These are phyloP conservation scores for Amanita polypyramis DNA, from an alignment of 768 basidiomycete species.

Conservation along the genomic window DNA sequence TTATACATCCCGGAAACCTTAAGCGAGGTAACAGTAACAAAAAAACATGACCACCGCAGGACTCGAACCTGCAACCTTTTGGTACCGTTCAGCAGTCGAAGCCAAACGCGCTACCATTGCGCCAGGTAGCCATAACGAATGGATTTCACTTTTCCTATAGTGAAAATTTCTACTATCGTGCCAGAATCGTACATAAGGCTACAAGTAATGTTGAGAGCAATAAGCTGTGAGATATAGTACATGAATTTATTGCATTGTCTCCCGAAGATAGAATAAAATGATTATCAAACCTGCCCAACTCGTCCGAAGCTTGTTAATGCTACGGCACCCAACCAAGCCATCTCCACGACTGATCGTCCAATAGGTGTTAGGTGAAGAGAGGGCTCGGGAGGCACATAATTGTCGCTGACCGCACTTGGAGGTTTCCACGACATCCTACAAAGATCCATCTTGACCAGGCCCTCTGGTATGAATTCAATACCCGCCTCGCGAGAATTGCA, in stretches of 20 bases:
- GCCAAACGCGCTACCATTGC: conserved; percentile 96
- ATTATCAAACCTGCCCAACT: conserved; percentile 8
- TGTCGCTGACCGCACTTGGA: conserved; percentile 22
- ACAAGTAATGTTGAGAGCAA: not conserved
- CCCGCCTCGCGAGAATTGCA: conserved; percentile 55
- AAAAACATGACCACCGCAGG: conserved; percentile 72
- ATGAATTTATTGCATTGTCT: not conserved
- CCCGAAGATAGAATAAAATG: not conserved
- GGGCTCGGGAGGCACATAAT: conserved; percentile 29
- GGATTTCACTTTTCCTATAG: too few relatives aligned
- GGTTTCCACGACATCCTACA: conserved; percentile 29
- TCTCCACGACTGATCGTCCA: conserved; percentile 43
- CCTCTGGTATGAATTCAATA: conserved; percentile 74
- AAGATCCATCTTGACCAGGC: conserved; percentile 65
- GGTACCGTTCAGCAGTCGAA: conserved; percentile 71
- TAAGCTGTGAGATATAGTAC: too few relatives aligned
- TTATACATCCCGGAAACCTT: not conserved
- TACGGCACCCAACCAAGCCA: conserved; percentile 44
- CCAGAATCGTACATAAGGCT: not conserved
- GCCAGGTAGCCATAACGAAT: conserved; percentile 55
- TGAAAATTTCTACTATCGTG: too few relatives aligned
- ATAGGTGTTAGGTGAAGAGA: conserved; percentile 39
- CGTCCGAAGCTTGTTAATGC: conserved; percentile 41
- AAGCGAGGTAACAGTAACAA: not conserved
- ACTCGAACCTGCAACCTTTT: conserved; percentile 97